phyloP scores from a whole-genome alignment of 768 basidiomycete genomes.

The Mycena olivaceomarginata region DNA sequence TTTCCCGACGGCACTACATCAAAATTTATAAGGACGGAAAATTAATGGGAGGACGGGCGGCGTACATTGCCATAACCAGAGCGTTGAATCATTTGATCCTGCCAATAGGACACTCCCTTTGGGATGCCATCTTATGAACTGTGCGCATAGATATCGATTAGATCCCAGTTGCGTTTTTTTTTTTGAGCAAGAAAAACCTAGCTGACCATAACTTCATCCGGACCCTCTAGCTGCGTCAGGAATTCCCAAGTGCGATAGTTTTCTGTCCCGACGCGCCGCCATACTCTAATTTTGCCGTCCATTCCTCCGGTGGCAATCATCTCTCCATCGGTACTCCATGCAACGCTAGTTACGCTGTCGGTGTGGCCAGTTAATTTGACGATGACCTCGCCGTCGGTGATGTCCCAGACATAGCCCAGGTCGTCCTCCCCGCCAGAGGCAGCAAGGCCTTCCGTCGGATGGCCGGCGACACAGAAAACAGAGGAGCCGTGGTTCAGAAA shows the following conservation, averaged over 20 bases:
- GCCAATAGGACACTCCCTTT: conserved; percentile 92
- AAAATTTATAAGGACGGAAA: conserved; percentile 6
- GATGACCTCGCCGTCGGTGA: conserved; percentile 86
- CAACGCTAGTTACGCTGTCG: conserved; percentile 89
- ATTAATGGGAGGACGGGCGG: conserved; percentile 7
- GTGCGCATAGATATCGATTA: conserved; percentile 30
- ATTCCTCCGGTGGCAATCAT: conserved; percentile 97
- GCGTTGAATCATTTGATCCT: conserved; percentile 94
- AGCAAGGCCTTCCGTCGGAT: conserved; percentile 89
- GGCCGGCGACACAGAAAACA: conserved; percentile 89
- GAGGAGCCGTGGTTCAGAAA: conserved; percentile 84
- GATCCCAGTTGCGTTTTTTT: not conserved
- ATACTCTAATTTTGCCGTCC: conserved; percentile 96
- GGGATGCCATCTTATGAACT: conserved; percentile 99
- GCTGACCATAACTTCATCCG: conserved; percentile 95
- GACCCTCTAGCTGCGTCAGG: conserved; percentile 93
- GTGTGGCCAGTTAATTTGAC: conserved; percentile 94
- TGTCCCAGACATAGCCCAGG: conserved; percentile 94
- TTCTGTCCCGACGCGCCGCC: conserved; percentile 89
- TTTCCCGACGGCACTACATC: conserved; percentile 88
- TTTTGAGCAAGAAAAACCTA: conserved; percentile 5
- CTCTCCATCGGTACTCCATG: conserved; percentile 93
- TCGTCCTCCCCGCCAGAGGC: conserved; percentile 98
- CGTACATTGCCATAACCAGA: conserved; percentile 99
- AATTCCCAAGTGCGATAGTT: conserved; percentile 94